A percentile compares a stretch with the other conserved stretches of the same genome.
phyloP scores from a whole-genome alignment of 345 rosid species.

The Pseudoturritis turrita region DNA sequence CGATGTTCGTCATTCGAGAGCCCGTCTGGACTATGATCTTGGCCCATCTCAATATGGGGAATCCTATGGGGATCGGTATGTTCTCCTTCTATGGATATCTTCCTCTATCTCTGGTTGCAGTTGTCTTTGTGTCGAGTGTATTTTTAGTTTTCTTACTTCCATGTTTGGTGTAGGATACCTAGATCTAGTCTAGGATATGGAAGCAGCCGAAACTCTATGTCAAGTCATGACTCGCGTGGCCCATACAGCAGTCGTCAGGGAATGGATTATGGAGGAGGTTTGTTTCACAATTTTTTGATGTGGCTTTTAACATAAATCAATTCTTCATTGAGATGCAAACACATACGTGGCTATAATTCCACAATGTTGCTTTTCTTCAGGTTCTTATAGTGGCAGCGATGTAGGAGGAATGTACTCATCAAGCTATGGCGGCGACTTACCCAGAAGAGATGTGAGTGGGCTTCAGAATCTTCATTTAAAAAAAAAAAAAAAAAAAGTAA shows the following conservation, averaged over 20 bases:
- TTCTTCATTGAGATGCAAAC: not conserved
- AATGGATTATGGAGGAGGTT: conserved; percentile 78
- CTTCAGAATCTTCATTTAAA: not conserved
- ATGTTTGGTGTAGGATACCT: conserved; percentile 56
- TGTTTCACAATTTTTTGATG: conserved; percentile 22
- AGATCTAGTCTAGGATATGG: conserved; percentile 80
- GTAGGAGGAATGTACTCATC: conserved; percentile 65
- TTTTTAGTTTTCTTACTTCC: not conserved
- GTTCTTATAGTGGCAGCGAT: conserved; percentile 70
- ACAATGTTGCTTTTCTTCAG: conserved; percentile 38
- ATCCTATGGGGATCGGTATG: conserved; percentile 79
- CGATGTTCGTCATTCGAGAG: conserved; percentile 70
- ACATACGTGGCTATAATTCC: not conserved
- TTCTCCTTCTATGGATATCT: not conserved
- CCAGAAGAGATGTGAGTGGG: conserved; percentile 71
- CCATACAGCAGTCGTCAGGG: conserved; percentile 70
- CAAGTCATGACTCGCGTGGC: conserved; percentile 82
- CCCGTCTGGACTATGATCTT: conserved; percentile 84
- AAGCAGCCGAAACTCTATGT: conserved; percentile 69
- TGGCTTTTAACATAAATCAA: not conserved
- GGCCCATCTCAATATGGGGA: conserved; percentile 73
- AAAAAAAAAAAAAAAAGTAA: no score
- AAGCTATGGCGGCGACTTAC: conserved; percentile 61
- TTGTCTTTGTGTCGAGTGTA: not conserved
- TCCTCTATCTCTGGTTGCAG: not conserved